Evolutionary conservation across 129 eudicot genomes (phyloP).

Genomic region (Helianthus tuberosus): DNA sequence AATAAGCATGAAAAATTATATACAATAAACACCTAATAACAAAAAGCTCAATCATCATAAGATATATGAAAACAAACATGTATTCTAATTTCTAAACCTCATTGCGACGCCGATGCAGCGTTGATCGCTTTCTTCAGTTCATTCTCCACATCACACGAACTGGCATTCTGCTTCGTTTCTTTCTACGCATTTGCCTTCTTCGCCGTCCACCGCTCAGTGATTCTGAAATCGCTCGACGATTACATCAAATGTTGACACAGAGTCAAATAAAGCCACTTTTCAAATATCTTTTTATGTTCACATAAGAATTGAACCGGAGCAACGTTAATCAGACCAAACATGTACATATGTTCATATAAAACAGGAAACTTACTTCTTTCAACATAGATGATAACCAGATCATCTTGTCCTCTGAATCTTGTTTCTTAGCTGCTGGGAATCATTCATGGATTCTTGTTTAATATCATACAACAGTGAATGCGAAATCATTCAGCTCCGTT

Average conservation of each 20-base stretch:
- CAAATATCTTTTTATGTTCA: no score
- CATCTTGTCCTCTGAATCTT: slow-evolving; percentile 64
- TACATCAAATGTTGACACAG: no score
- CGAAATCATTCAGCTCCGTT: no score
- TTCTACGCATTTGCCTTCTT: slow-evolving; percentile 59
- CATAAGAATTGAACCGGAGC: no score
- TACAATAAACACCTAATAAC: not conserved
- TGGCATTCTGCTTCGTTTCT: slow-evolving; percentile 45
- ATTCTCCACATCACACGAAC: slow-evolving; percentile 59
- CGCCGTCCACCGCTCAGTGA: slow-evolving; percentile 59
- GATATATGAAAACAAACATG: slow-evolving; percentile 28
- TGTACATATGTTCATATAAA: not conserved
- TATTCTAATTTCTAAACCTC: slow-evolving; percentile 46
- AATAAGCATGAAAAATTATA: not conserved
- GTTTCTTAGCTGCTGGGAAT: slow-evolving; percentile 58
- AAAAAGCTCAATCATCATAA: not conserved
- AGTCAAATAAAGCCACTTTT: no score
- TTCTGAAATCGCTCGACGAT: no score
- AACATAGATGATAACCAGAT: slow-evolving; percentile 74
- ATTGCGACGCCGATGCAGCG: slow-evolving; percentile 63
- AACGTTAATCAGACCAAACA: no score
- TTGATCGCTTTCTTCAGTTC: slow-evolving; percentile 84
- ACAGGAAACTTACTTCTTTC: slow-evolving; percentile 55
- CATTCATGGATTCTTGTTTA: slow-evolving; percentile 42
- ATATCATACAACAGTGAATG: not conserved